Percentiles rank a stretch among this genome's conserved stretches.
phyloP scores from a whole-genome alignment of 768 basidiomycete species.

The Leccinum sublutescens region DNA sequence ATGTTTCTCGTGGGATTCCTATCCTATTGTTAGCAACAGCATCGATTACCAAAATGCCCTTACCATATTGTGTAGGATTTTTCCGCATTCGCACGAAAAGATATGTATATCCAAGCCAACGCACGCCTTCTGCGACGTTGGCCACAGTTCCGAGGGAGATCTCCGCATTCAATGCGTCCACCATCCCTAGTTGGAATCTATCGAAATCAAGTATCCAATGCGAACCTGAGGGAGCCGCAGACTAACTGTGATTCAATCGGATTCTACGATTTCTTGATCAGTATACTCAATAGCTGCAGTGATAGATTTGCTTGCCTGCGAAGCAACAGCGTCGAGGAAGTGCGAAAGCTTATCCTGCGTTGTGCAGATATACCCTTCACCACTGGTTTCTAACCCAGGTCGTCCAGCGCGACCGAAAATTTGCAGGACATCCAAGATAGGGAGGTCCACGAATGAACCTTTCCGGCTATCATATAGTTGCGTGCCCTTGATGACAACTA shows the following conservation, averaged over 20 bases:
- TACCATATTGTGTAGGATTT: slow-evolving; percentile 86
- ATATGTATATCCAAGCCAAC: slow-evolving; percentile 97
- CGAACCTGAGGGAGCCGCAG: background rate
- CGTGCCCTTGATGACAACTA: slow-evolving; percentile 96
- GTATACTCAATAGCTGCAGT: background rate
- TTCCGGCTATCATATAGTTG: slow-evolving; percentile 91
- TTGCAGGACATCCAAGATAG: slow-evolving; percentile 93
- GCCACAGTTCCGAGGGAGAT: slow-evolving; percentile 93
- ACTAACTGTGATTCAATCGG: slow-evolving; percentile 94
- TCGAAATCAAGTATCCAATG: slow-evolving; percentile 3
- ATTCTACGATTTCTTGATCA: slow-evolving; percentile 46
- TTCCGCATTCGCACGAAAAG: slow-evolving; percentile 92
- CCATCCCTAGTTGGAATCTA: slow-evolving; percentile 80
- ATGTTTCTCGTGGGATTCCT: slow-evolving; percentile 75
- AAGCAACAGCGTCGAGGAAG: slow-evolving; percentile 84
- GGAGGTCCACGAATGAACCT: slow-evolving; percentile 89
- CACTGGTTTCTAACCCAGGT: slow-evolving; percentile 84
- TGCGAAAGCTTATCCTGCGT: slow-evolving; percentile 90
- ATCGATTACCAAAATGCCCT: slow-evolving; percentile 4
- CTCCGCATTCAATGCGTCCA: slow-evolving; percentile 93
- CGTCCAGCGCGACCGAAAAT: slow-evolving; percentile 96
- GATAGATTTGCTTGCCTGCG: slow-evolving; percentile 55
- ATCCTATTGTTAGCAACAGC: slow-evolving; percentile 5
- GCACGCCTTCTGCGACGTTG: slow-evolving; percentile 79
- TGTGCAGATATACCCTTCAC: slow-evolving; percentile 97